Evolutionary conservation across 2,329 filamentous ascomycete species (phyloP).

Genomic region (Colletotrichum sp.): DNA sequence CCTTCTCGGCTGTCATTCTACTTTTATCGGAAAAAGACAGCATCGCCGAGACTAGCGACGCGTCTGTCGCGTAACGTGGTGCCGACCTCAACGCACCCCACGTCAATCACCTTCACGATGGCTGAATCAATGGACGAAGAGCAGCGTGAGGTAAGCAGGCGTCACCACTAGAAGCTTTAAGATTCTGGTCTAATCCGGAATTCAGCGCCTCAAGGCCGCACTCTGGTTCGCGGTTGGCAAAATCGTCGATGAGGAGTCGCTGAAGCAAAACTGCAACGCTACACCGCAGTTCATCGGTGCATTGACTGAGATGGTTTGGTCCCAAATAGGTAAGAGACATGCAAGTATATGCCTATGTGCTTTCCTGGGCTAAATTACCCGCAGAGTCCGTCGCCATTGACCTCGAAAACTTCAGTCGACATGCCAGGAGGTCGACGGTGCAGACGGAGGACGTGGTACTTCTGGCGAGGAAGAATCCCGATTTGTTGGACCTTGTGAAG

Average conservation of each 20-base stretch:
- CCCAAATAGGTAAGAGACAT: slow-evolving; percentile 72
- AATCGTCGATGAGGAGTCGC: slow-evolving; percentile 85
- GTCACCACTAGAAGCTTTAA: fast-evolving
- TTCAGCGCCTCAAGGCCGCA: slow-evolving; percentile 79
- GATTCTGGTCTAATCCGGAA: neutral
- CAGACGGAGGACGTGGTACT: slow-evolving; percentile 88
- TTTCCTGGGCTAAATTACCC: neutral
- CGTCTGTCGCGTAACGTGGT: slow-evolving; percentile 21
- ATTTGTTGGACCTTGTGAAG: slow-evolving; percentile 77
- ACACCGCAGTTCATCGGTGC: slow-evolving; percentile 91
- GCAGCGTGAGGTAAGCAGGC: slow-evolving; percentile 38
- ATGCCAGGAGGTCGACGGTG: slow-evolving; percentile 82
- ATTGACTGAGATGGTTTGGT: slow-evolving; percentile 85
- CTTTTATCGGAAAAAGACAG: fast-evolving
- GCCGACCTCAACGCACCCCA: neutral
- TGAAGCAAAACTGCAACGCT: slow-evolving; percentile 78
- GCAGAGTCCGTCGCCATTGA: slow-evolving; percentile 62
- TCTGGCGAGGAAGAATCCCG: slow-evolving; percentile 85
- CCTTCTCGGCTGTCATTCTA: neutral
- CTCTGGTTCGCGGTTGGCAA: slow-evolving; percentile 86
- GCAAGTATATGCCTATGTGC: neutral
- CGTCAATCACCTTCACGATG: slow-evolving; percentile 29
- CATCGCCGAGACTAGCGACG: neutral
- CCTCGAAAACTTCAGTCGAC: slow-evolving; percentile 65
- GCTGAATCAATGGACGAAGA: slow-evolving; percentile 35